Conservation (phyloP, 2,329 filamentous ascomycete genomes). For the Alternaria novae-zelandiae region DNA sequence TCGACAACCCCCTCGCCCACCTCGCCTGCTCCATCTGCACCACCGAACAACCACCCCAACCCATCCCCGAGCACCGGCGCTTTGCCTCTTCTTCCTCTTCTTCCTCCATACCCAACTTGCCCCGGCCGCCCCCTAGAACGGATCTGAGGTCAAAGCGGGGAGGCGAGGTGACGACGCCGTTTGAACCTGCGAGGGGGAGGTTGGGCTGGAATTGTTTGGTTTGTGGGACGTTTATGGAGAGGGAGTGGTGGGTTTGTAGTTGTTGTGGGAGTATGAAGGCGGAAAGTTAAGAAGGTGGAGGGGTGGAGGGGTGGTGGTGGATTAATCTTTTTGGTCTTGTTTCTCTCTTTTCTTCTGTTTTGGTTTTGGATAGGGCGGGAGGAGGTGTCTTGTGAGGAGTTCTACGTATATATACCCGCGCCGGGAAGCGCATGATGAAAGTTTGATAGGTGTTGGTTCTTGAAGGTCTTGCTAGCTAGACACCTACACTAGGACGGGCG, state of each 20-base stretch:
- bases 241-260: neutral
- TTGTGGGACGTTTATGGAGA: slow-evolving; percentile 66
- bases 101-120: slow-evolving; percentile 29
- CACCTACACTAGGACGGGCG: neutral
- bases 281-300: neutral
- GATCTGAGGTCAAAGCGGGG: slow-evolving; percentile 31
- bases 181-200: slow-evolving; percentile 54
- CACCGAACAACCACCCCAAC: slow-evolving; percentile 59
- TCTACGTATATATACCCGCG: neutral
- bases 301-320: neutral
- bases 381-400: neutral
- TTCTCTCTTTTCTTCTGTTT: neutral
- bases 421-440: neutral
- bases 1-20: slow-evolving; percentile 65
- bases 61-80: slow-evolving; percentile 42
- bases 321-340: neutral
- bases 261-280: neutral
- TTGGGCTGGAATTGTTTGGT: slow-evolving; percentile 65
- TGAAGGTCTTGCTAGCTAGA: neutral
- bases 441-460: neutral
- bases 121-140: slow-evolving; percentile 40
- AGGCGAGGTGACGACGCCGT: slow-evolving; percentile 43
- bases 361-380: neutral
- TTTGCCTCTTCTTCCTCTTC: slow-evolving; percentile 16
- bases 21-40: slow-evolving; percentile 67